Percentiles rank a stretch among this genome's conserved stretches.
Conservation (phyloP, 306 rosid species). For the Cucurbita maxima region DNA sequence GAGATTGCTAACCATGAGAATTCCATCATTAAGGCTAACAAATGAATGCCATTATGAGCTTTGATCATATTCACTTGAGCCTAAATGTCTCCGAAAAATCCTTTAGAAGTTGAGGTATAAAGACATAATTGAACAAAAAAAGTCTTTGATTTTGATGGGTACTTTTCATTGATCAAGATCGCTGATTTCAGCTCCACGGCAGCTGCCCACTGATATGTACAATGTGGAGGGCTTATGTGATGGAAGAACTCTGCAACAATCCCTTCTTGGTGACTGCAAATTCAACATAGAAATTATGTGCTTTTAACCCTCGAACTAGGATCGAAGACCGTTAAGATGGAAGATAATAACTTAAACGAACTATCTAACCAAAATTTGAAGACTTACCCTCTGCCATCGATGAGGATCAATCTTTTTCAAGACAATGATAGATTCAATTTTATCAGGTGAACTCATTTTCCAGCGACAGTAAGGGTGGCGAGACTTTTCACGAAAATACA, state of each 20-base stretch:
- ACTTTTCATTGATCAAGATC: constrained; percentile 28
- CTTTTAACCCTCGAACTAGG: too few relatives aligned
- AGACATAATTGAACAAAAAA: not conserved
- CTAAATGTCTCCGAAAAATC: not conserved
- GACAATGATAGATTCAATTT: constrained; percentile 35
- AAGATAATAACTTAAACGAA: too few relatives aligned
- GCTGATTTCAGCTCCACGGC: constrained; percentile 48
- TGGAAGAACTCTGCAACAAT: constrained; percentile 68
- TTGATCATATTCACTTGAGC: not conserved
- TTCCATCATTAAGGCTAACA: not conserved
- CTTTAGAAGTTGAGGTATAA: not conserved
- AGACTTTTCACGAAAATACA: constrained; percentile 19
- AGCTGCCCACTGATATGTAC: constrained; percentile 51
- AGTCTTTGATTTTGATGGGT: not conserved
- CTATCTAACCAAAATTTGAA: not conserved
- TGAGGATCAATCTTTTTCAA: constrained; percentile 50
- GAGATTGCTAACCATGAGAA: too few relatives aligned
- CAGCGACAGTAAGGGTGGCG: constrained; percentile 39
- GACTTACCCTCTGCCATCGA: constrained; percentile 63
- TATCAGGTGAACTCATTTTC: constrained; percentile 53
- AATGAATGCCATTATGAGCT: not conserved
- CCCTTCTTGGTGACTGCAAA: constrained; percentile 86
- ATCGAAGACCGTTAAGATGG: too few relatives aligned
- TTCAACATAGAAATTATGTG: not conserved
- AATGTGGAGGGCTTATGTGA: constrained; percentile 28